A percentile compares a stretch with the other conserved stretches of the same genome.
Evolutionary conservation across 2,329 filamentous ascomycete genomes (phyloP).

Genomic region (Botrytis porri): DNA sequence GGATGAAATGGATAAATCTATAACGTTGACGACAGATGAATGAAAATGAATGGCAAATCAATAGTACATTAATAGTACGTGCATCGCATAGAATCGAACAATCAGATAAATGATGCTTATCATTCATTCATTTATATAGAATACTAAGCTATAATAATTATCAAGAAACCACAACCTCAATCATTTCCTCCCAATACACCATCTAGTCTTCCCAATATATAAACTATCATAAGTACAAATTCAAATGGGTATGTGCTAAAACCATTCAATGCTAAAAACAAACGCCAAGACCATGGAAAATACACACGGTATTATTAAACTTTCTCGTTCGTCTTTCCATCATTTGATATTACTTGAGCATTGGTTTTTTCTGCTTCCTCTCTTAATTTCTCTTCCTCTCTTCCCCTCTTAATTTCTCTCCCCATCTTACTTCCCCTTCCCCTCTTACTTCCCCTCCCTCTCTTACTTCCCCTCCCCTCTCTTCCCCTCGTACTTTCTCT

Average conservation of each 20-base stretch:
- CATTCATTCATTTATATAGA: not conserved
- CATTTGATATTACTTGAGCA: not conserved
- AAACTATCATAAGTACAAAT: not conserved
- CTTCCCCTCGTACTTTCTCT: conserved; percentile 11
- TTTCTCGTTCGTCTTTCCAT: conserved; percentile 12
- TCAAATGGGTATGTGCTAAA: not conserved
- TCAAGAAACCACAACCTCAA: not conserved
- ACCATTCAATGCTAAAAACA: not conserved
- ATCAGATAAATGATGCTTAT: not conserved
- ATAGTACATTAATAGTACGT: not conserved
- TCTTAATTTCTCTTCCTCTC: conserved; percentile 31
- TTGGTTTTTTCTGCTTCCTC: conserved; percentile 14
- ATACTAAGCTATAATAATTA: not conserved
- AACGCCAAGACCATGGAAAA: not conserved
- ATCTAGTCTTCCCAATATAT: not conserved
- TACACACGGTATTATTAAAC: not conserved
- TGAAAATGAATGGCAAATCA: not conserved
- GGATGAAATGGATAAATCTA: not conserved
- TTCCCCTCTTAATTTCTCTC: too few relatives aligned
- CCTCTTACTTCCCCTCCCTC: not conserved
- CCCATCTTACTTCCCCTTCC: not conserved
- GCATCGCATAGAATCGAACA: too few relatives aligned
- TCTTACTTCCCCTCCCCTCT: rapidly evolving
- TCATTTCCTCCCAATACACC: not conserved
- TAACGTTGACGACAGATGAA: not conserved